phyloP scores from a whole-genome alignment of 495 filamentous ascomycete genomes.

The Cairneyella variabilis region DNA sequence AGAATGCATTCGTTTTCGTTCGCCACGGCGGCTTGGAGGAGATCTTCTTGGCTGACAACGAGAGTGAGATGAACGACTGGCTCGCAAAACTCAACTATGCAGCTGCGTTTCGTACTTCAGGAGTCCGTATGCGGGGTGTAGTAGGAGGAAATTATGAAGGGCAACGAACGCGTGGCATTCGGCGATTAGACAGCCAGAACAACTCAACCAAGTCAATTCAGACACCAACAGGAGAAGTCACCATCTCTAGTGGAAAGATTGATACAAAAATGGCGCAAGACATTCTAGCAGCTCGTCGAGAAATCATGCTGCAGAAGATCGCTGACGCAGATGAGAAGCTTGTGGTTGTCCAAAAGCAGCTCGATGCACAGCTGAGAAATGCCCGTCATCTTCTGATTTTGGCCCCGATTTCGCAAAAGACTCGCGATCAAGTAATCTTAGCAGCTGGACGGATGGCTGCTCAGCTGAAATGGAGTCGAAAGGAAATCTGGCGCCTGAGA shows the following conservation, averaged over 20 bases:
- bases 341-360: slow-evolving; percentile 61
- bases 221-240: slow-evolving; percentile 66
- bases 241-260: slow-evolving; percentile 61
- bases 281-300: slow-evolving; percentile 72
- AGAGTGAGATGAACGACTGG: slow-evolving; percentile 95
- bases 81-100: slow-evolving; percentile 94
- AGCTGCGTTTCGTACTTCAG: slow-evolving; percentile 85
- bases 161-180: slow-evolving; percentile 67
- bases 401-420: slow-evolving; percentile 82
- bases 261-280: slow-evolving; percentile 79
- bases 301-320: slow-evolving; percentile 81
- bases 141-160: slow-evolving; percentile 83
- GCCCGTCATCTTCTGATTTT: slow-evolving; percentile 88
- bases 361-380: slow-evolving; percentile 82
- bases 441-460: slow-evolving; percentile 83
- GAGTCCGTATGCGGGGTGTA: slow-evolving; percentile 86
- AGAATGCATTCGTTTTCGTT: slow-evolving; percentile 88
- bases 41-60: slow-evolving; percentile 82
- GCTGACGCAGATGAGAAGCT: slow-evolving; percentile 80
- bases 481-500: slow-evolving; percentile 88
- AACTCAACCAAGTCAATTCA: slow-evolving; percentile 56
- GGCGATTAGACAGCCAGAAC: slow-evolving; percentile 55
- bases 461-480: slow-evolving; percentile 86
- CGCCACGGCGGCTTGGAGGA: slow-evolving; percentile 88
- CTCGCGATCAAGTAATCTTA: slow-evolving; percentile 78